Percentiles rank a stretch among this genome's conserved stretches.
phyloP scores from a whole-genome alignment of 139 green algal genomes.

The Haematococcus sp. region DNA sequence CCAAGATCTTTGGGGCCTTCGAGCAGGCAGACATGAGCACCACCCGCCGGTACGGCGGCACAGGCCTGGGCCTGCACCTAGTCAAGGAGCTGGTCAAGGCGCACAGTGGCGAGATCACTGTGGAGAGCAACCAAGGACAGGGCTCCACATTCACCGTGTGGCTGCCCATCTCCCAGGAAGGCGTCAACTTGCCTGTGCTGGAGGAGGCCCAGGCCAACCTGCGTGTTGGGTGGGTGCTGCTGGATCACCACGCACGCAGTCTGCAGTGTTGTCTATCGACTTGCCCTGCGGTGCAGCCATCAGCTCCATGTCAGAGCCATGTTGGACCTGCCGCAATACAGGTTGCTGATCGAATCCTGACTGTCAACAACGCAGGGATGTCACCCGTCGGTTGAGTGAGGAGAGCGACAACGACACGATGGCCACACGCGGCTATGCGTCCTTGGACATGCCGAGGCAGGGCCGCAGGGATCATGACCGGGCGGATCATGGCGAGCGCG shows the following conservation, averaged over 20 bases:
- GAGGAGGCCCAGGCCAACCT: constrained; percentile 3
- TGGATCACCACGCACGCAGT: not conserved
- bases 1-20: constrained; percentile 38
- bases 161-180: constrained; percentile 39
- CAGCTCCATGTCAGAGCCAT: too few relatives aligned
- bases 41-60: constrained; percentile 48
- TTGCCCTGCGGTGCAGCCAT: too few relatives aligned
- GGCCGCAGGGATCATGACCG: too few relatives aligned
- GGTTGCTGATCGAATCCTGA: too few relatives aligned
- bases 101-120: constrained; percentile 20
- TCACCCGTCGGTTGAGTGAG: too few relatives aligned
- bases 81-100: constrained; percentile 47
- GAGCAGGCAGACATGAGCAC: constrained; percentile 41
- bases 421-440: not conserved
- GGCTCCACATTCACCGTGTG: constrained; percentile 43
- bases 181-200: not conserved
- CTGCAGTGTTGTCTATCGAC: too few relatives aligned
- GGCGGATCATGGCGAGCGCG: too few relatives aligned
- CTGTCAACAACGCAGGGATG: too few relatives aligned
- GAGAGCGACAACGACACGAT: too few relatives aligned
- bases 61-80: constrained; percentile 59
- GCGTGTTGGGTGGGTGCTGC: not conserved
- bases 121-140: constrained; percentile 29
- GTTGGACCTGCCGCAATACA: too few relatives aligned
- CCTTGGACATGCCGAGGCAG: not conserved